Base-by-base conservation (phyloP, 2,329 filamentous ascomycete species). In the Ilyonectria sp. region DNA sequence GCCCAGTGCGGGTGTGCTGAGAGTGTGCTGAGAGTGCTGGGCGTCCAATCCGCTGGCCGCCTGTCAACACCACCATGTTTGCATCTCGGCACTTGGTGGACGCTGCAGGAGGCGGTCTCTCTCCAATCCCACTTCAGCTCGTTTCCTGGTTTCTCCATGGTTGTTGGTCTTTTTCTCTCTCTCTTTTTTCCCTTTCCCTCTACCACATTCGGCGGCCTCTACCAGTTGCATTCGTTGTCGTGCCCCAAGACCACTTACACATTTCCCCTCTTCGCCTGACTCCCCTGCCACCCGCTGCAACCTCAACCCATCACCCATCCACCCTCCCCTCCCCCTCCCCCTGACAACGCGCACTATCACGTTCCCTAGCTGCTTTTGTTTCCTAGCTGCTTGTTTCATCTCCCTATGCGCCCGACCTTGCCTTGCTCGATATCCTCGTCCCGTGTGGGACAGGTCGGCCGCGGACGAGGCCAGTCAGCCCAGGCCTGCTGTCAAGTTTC, bases 401-500 rank as follows among this genome's bases (percentile, higher is more conserved):
- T 29, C 50, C 19, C 15, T 53, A 53, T 53, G 29, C 50, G 50
- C 50, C 50, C 29, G 50, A 21, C 29, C 50, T 53, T 46, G 33
- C 10, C n/a, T 21, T 21, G n/a, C 13, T 35, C n/a, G 10, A 11
- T 10, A 35, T 21, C n/a, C 50, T 35, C 29, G 31, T 19, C n/a
- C 17, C n/a, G 29, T 35, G n/a, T 43, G 50, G n/a, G 50, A 52
- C 29, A 15, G 50, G 40, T 35, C 29, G 49, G 26, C 50, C 50
- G 29, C 50, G 29, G 11, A 35, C 50, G 31, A 35, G 50, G 50
- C 50, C 50, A 40, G 17, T 33, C 13, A 26, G 35, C 6, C 35
- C 53, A 9, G 35, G 37, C 15, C 21, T 55, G 43, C 52, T 62
- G 52, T 62, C 60, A 62, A 62, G 60, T 56, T 62, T 62, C 52